Evolutionary conservation across 2,329 filamentous ascomycete genomes (phyloP), one percentile per base, ranked within the genome.

Genomic region (Acrodontium crateriforme): DNA sequence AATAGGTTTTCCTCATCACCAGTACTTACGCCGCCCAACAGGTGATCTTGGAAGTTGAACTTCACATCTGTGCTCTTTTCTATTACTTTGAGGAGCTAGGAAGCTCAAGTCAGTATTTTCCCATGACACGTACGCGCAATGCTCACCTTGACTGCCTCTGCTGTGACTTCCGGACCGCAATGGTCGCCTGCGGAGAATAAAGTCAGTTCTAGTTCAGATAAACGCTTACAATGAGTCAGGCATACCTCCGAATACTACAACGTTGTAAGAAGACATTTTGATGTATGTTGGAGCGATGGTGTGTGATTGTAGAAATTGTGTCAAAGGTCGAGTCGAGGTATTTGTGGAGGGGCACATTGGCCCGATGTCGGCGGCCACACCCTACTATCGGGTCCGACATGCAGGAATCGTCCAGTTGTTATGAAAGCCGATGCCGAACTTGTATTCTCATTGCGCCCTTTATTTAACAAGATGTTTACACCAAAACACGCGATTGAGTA

Each of bases 41-140:
- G 67, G 53, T 94, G 83, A 31, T 93, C 74, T 52, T 93, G 71
- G 46, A 94, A 78, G 54, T 89, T 83, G 63, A 95, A 93, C 47
- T 77, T 77, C 53, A 78, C 67, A 41, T 74, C 70, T 50, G 72
- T 75, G 43, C 65, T 60, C 45, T 75, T 69, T 62, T 92, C 79
- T 34, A 95, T 63, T 4, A 78, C 67, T 52, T 77, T 78, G 50
- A 95, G 69, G 41, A 89, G 62, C 81, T 91, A 47, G 18, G 24
- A 17, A 17, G 5, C 24, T 6, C 40, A 11, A 38, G 30, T 29
- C n/a, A 24, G 2, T 13, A 11, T 14, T 3, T 12, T 12, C 10
- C 24, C 7, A 9, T 22, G 18, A 23, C 23, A 16, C 24, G 10
- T 5, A 18, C 15, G 11, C 5, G 19, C 9, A 25, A 21, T 26